Evolutionary conservation across 2,329 filamentous ascomycete species (phyloP).

Genomic region (Cytospora chrysosperma): DNA sequence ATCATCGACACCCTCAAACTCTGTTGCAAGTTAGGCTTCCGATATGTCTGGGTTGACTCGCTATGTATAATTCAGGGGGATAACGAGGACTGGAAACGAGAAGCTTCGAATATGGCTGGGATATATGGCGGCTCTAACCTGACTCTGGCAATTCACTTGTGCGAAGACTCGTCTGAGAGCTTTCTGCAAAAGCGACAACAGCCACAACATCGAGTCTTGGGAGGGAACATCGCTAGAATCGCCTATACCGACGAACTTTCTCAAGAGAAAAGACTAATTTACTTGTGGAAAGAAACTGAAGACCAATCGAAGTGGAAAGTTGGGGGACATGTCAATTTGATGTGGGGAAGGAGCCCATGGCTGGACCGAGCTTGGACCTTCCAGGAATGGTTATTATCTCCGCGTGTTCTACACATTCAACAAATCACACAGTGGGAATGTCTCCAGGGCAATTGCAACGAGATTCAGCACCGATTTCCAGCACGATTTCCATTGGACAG

Average conservation of each 20-base stretch:
- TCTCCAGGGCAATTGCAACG: neutral
- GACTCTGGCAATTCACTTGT: neutral
- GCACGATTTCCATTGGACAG: too few species aligned
- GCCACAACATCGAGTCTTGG: too few species aligned
- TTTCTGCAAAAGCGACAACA: neutral
- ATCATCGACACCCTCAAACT: neutral
- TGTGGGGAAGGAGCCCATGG: neutral
- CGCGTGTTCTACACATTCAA: neutral
- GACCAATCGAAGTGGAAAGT: too few species aligned
- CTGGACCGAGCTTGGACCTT: neutral
- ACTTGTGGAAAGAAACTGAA: too few species aligned
- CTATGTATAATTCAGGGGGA: slow-evolving; percentile 11
- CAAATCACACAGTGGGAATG: neutral
- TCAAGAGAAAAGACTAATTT: too few species aligned
- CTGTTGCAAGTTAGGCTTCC: neutral
- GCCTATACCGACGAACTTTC: neutral
- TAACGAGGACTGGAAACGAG: slow-evolving; percentile 1
- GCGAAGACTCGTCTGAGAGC: neutral
- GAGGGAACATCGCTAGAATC: neutral
- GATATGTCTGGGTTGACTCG: slow-evolving; percentile 13
- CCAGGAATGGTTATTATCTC: neutral
- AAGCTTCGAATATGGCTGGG: slow-evolving; percentile 6
- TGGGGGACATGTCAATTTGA: too few species aligned
- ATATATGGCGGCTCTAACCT: neutral
- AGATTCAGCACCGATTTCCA: neutral